These are phyloP conservation scores for Penicillium lividum DNA, from an alignment of 495 filamentous ascomycete genomes.

Conservation along the genomic window DNA sequence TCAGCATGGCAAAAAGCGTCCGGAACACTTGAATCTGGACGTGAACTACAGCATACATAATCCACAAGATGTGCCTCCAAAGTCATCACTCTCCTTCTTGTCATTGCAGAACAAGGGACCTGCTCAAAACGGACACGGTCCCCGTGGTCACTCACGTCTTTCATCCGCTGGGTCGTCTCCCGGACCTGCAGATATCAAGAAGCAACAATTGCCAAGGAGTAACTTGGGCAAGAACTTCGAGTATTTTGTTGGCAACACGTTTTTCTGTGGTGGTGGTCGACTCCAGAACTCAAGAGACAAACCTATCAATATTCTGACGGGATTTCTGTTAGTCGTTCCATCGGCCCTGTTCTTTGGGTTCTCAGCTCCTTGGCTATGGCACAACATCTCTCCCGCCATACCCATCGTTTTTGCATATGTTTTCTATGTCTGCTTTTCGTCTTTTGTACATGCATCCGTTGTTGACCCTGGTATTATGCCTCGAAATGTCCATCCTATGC, in stretches of 20 bases:
- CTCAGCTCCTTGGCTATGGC: slow-evolving; percentile 89
- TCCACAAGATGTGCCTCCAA: slow-evolving; percentile 55
- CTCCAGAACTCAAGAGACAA: slow-evolving; percentile 84
- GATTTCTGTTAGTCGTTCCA: slow-evolving; percentile 73
- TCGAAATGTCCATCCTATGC: slow-evolving; percentile 74
- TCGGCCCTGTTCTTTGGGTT: slow-evolving; percentile 79
- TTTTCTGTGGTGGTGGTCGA: slow-evolving; percentile 83
- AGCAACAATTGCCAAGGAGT: slow-evolving; percentile 27
- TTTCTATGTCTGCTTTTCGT: slow-evolving; percentile 86
- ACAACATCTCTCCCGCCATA: slow-evolving; percentile 86
- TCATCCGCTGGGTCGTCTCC: slow-evolving; percentile 77
- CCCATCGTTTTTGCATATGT: slow-evolving; percentile 89
- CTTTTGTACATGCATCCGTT: slow-evolving; percentile 87
- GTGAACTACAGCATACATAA: slow-evolving; percentile 52
- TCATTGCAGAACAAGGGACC: slow-evolving; percentile 52
- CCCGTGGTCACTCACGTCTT: slow-evolving; percentile 70
- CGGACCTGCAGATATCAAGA: slow-evolving; percentile 38
- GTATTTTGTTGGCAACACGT: slow-evolving; percentile 89
- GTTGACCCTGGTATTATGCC: slow-evolving; percentile 93
- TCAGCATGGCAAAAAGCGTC: slow-evolving; percentile 48
- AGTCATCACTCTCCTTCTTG: slow-evolving; percentile 73
- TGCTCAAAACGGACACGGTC: slow-evolving; percentile 50
- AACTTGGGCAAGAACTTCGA: slow-evolving; percentile 75
- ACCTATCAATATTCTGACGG: slow-evolving; percentile 91
- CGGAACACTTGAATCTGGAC: slow-evolving; percentile 58